Base-by-base conservation (phyloP, 2,329 filamentous ascomycete species). In the Trichoderma afroharzianum region DNA sequence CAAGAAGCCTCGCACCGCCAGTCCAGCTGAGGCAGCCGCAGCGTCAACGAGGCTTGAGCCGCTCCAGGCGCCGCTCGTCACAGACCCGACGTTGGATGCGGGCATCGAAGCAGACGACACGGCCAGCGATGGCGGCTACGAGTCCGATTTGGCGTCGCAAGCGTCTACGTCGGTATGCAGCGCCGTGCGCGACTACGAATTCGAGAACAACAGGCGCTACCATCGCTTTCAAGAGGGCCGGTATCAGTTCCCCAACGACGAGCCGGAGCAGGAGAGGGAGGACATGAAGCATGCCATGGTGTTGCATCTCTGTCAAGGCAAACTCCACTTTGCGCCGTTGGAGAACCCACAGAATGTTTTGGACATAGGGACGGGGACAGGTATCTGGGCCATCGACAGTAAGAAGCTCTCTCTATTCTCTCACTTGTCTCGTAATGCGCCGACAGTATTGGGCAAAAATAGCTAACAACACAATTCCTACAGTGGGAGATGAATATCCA, bases 381-480 rank as follows among this genome's bases (percentile, higher is more conserved):
- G 72, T 72, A 78, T 75, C 2, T 88, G 86, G 85, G 85, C 86
- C 0, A 84, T 88, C 63, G 81, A 83, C 57, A 78, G 79, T 81
- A 15, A 58, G 78, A 18, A 43, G 18, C 30, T 28, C 14, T 28
- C 14, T 18, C 24, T 33, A 3, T 21, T 33, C 57, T 33, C 14
- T 14, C 1, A 1, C 15, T 26, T 4, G 1, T 36, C 32, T 28
- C 4, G 5, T 3, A 43, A 33, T 47, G 62, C 28, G 43, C 12
- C 26, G 43, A 7, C 1, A 12, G 26, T 2, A 53, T 33, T 4
- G 18, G 28, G 1, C 4, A 26, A 4, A 3, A 33, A 50, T 57
- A 36, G 33, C 63, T 74, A 24, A 72, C 43, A 4, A n/a, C 14
- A 14, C n/a, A 7, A 71, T 26, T 32, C 8, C 24, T 28, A 24